Evolutionary conservation across 2,329 filamentous ascomycete genomes (phyloP), one percentile per base, ranked within the genome.

Genomic region (Exophiala bonariae): DNA sequence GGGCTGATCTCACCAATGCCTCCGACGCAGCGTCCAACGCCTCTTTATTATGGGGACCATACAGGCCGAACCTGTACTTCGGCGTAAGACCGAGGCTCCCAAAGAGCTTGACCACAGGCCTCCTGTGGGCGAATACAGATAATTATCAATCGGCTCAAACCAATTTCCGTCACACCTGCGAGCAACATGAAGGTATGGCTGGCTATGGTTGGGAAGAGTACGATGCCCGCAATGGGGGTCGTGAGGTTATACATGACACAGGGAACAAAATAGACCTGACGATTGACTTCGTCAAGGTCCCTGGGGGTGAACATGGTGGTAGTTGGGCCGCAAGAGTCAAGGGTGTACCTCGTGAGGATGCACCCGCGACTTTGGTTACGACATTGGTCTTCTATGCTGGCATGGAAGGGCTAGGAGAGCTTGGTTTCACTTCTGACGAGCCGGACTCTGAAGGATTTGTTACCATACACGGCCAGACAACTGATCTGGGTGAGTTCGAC

Each of bases 141-240:
- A 80, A 85, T 58, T 96, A 85, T 67, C 46, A 20, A 23, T 28
- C 43, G 17, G 50, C 32, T 32, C 43, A 50, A 45, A 26, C 20
- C 17, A 47, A 40, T 50, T 86, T 96, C 61, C 84, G 93, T 56
- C 90, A 96, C 67, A 96, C 93, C 0, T 99, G 93, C 71, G 93
- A 97, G 68, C 93, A 99, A 67, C 82, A 93, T 66, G 89, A 95
- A 66, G 87, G 87, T 56, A 95, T 99, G 79, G 86, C 83, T 38
- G 92, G 92, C 46, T 99, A 99, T 67, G 93, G 93, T 53, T 99
- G 93, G 93, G 91, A 97, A 61, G 89, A 95, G 66, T 99, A 95
- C 67, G 93, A 99, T 69, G 85, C 90, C 17, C 80, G 93, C 48
- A 86, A 79, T 47, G 93, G 93, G 53, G 93, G 93, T 46, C 78